These are phyloP conservation scores for Apodospora peruviana DNA, from an alignment of 495 filamentous ascomycete genomes.

Conservation along the genomic window DNA sequence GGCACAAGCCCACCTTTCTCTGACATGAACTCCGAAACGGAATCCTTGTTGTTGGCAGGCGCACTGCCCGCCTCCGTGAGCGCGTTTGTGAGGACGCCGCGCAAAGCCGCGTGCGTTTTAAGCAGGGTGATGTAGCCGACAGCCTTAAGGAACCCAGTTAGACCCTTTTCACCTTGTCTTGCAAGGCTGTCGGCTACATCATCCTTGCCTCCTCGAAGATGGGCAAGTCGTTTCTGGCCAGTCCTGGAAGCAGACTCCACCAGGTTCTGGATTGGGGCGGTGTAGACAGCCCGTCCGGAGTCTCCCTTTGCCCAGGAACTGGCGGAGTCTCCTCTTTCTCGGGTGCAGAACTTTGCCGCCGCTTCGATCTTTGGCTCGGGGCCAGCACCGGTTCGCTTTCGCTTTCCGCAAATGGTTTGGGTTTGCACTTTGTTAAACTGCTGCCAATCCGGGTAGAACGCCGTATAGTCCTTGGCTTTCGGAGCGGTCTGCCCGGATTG, in stretches of 20 bases:
- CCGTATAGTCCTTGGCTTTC: slow-evolving; percentile 73
- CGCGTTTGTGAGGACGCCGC: slow-evolving; percentile 16
- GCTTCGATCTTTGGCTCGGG: too few species aligned
- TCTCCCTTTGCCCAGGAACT: slow-evolving; percentile 74
- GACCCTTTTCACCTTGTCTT: too few species aligned
- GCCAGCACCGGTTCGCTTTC: too few species aligned
- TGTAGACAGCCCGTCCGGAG: slow-evolving; percentile 80
- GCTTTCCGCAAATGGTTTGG: too few species aligned
- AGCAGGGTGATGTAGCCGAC: too few species aligned
- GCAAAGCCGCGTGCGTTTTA: slow-evolving; percentile 25
- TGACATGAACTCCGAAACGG: slow-evolving; percentile 20
- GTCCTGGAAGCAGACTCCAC: slow-evolving; percentile 73
- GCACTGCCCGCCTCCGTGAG: slow-evolving; percentile 1
- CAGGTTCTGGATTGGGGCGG: slow-evolving; percentile 93
- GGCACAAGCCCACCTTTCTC: slow-evolving; percentile 13
- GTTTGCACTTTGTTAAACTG: too few species aligned
- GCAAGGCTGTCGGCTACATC: too few species aligned
- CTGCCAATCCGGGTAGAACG: slow-evolving; percentile 91
- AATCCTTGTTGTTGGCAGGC: slow-evolving; percentile 15
- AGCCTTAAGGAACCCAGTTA: too few species aligned
- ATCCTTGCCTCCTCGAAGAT: slow-evolving; percentile 76
- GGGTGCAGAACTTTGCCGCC: too few species aligned
- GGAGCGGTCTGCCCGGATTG: slow-evolving; percentile 93
- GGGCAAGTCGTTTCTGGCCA: slow-evolving; percentile 72
- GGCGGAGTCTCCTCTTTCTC: too few species aligned